Base-by-base conservation (phyloP, 495 filamentous ascomycete species). In the Penicillium lagena region DNA sequence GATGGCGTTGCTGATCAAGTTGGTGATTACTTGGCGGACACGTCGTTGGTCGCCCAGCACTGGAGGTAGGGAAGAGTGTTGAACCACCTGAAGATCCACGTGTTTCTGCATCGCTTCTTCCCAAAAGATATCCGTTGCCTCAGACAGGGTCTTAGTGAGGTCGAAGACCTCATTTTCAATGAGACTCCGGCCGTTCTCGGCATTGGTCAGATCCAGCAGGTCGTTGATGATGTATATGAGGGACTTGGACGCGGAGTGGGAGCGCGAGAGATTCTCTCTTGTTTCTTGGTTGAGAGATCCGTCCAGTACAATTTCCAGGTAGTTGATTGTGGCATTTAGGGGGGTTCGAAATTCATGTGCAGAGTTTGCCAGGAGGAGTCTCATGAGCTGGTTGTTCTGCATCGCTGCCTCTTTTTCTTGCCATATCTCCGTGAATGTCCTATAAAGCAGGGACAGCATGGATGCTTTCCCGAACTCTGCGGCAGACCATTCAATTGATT, bases 171-270 rank as follows among this genome's bases (percentile, higher is more conserved):
- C 88, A 34, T 90, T 84, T 54, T 87, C 89, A 52, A 89, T 76
- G 22, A 95, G 62, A 4, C 79, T 71, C 34, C 82, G 78, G 1
- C 90, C 90, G 55, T 87, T 83, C 57, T 94, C 90, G 7, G 83
- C 81, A 60, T 90, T 90, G 9, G 89, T 94, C 14, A 96, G 76
- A 59, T 96, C 89, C 2, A 96, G 71, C 4, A 96, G 75, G 54
- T 96, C 89, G 50, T 95, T 95, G 58, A 95, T 95, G 12, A 94
- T 89, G 60, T 90, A 94, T 12, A 95, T 87, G 11, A 95, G 67
- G 4, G 87, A 93, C 62, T 91, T 94, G 1, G 89, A 96, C 10
- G 89, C 90, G 9, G 89, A 91, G 54, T 96, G 89, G 7, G 90
- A 94, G 44, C 78, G 81, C 1, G 86, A 77, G 9, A 96, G 72